phyloP scores from a whole-genome alignment of 2,329 filamentous ascomycete species.

The Passalora sequoiae region DNA sequence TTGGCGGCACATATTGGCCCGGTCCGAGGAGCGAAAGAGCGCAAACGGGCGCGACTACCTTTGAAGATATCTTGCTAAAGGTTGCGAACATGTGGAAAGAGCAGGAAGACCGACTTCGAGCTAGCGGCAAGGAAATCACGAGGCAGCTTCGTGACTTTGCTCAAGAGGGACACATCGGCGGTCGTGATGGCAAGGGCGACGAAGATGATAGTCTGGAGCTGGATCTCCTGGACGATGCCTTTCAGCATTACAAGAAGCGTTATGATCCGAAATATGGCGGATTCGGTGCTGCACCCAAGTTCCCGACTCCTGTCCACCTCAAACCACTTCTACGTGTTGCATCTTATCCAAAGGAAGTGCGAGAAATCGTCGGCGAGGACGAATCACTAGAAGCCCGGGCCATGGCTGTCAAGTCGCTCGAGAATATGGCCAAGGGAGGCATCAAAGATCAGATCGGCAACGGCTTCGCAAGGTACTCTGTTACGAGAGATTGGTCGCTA shows the following conservation, averaged over 20 bases:
- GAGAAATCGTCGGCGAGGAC: conserved; percentile 78
- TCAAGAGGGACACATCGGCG: conserved; percentile 68
- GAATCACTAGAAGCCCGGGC: conserved; percentile 68
- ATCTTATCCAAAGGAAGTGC: conserved; percentile 65
- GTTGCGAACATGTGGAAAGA: conserved; percentile 70
- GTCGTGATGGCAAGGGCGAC: conserved; percentile 25
- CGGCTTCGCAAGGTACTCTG: conserved; percentile 78
- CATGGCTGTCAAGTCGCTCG: conserved; percentile 77
- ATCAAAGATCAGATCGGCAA: conserved; percentile 72
- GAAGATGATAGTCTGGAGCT: conserved; percentile 70
- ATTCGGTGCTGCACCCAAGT: conserved; percentile 74
- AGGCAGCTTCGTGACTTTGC: conserved; percentile 79
- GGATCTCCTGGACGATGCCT: conserved; percentile 86
- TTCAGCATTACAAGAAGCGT: conserved; percentile 70
- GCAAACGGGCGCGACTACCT: conserved; percentile 60
- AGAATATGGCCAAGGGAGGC: conserved; percentile 68
- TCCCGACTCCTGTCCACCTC: conserved; percentile 80
- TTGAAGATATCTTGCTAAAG: conserved; percentile 77
- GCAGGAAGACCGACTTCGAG: conserved; percentile 74
- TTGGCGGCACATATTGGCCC: conserved; percentile 95
- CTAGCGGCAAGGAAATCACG: conserved; percentile 78
- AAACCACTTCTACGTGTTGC: conserved; percentile 72
- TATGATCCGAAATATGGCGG: conserved; percentile 76
- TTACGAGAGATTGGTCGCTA: conserved; percentile 86
- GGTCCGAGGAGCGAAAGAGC: conserved; percentile 59